These are phyloP conservation scores for Vanrija pseudolonga DNA, from an alignment of 1,284 basidiomycete species.

Conservation along the genomic window DNA sequence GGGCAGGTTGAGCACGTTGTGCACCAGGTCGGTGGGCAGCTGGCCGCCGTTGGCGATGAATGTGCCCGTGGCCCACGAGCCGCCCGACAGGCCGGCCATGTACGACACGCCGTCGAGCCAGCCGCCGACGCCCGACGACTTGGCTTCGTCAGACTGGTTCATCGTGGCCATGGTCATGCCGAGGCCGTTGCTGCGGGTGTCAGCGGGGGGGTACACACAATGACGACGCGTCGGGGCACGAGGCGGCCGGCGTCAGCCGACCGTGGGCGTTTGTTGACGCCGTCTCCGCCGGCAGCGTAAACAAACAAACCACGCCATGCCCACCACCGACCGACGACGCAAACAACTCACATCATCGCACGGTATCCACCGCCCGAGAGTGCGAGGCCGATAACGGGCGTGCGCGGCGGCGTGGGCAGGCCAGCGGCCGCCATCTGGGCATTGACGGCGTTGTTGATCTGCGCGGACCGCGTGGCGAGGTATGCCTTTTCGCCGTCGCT, in stretches of 20 bases:
- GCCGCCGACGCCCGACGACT: slow-evolving; percentile 21
- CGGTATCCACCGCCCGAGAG: slow-evolving; percentile 53
- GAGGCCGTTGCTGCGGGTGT: slow-evolving; percentile 16
- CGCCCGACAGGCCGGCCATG: slow-evolving; percentile 46
- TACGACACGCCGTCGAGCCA: slow-evolving; percentile 45
- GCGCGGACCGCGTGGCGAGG: slow-evolving; percentile 22
- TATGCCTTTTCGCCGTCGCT: slow-evolving; percentile 32
- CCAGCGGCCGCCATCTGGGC: slow-evolving; percentile 26
- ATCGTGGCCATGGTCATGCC: slow-evolving; percentile 16
- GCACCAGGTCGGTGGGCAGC: slow-evolving; percentile 36
- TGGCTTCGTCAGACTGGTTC: background rate
- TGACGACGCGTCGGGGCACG: background rate
- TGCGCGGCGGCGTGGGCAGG: slow-evolving; percentile 35
- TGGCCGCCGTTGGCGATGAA: slow-evolving; percentile 43
- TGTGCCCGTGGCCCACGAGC: slow-evolving; percentile 45
- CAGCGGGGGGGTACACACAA: background rate
- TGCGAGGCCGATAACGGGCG: slow-evolving; percentile 49
- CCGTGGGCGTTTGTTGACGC: too few species aligned
- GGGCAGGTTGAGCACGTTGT: slow-evolving; percentile 49
- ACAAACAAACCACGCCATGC: too few species aligned
- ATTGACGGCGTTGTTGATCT: slow-evolving; percentile 28
- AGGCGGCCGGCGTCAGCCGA: too few species aligned
- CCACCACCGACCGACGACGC: too few species aligned
- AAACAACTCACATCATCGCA: slow-evolving; percentile 48
- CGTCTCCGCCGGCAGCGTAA: background rate